Conservation (phyloP, 2,329 filamentous ascomycete species). For the Aspergillus amoenus region DNA sequence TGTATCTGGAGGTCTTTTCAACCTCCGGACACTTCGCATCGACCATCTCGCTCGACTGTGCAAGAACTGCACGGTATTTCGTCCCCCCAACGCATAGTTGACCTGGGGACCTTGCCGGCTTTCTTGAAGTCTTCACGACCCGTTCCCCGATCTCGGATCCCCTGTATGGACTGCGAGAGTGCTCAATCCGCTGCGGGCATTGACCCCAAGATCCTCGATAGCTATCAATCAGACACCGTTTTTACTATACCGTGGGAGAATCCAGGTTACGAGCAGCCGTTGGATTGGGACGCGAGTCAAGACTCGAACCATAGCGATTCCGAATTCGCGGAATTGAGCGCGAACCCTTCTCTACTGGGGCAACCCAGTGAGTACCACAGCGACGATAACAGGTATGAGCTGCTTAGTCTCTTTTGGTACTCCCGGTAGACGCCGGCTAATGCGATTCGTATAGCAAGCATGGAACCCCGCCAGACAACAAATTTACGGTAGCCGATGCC, state of each 20-base stretch:
- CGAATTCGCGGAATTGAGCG: constrained; percentile 35
- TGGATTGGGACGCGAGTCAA: constrained; percentile 41
- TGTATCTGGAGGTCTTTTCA: constrained; percentile 7
- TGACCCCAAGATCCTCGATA: constrained; percentile 43
- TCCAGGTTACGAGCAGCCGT: constrained; percentile 34
- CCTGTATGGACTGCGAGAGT: constrained; percentile 41
- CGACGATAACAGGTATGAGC: constrained; percentile 30
- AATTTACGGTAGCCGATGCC: constrained; percentile 31
- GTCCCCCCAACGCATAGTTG: constrained; percentile 3
- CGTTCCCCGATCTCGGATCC: constrained; percentile 8
- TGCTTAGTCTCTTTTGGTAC: not conserved
- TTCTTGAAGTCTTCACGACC: constrained; percentile 13
- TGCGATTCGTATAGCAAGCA: constrained; percentile 28
- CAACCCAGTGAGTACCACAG: constrained; percentile 23
- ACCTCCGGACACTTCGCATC: not conserved
- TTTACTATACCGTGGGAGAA: constrained; percentile 40
- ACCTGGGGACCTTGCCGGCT: constrained; percentile 16
- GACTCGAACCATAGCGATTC: constrained; percentile 39
- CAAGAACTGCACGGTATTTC: constrained; percentile 1
- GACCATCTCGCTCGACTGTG: not conserved
- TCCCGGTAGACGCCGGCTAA: constrained; percentile 9
- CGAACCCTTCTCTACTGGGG: constrained; percentile 24
- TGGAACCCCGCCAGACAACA: constrained; percentile 32
- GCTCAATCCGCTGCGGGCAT: constrained; percentile 39
- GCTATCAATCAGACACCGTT: constrained; percentile 38